Base-by-base conservation (phyloP, 345 rosid species). In the Brassica incana region DNA sequence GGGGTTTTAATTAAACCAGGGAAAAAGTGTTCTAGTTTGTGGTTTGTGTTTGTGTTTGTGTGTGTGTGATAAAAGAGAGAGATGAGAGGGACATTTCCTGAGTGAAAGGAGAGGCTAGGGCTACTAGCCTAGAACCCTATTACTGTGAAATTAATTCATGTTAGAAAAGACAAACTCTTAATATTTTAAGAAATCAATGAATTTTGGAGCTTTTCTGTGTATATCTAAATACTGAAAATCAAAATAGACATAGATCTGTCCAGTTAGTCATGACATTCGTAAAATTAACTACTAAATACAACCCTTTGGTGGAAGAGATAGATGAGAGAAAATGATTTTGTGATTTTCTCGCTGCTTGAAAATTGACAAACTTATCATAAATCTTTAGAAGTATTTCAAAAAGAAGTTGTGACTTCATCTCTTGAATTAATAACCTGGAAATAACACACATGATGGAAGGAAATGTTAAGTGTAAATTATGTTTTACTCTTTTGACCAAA, bases 31-130 rank as follows among this genome's bases (percentile, higher is more conserved):
- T 35, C 69, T 73, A 43, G 77, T 65, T 71, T 72, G 38, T 54
- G 60, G 60, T 54, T 52, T 54, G 18, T 61, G 56, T 71, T 73
- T 74, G 82, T 71, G 71, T 25, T 63, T 43, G 18, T 54, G 60
- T 54, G 61, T 54, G 61, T 54, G 61, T 10, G 10, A 60, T 64
- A 67, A 80, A 68, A 48, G 77, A 52, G 58, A 73, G 82, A 71
- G 79, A 65, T 82, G 89, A 84, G 85, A 86, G 83, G 81, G 86
- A 84, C 88, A 58, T 83, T 86, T 86, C 85, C 83, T 82, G 74
- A 43, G 75, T 77, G 52, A 81, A 65, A 69, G 71, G 76, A 75
- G 76, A 78, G 80, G 76, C 80, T 80, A 80, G 76, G 83, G 83
- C 87, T 87, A 82, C 77, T 84, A 78, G 86, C 80, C 86, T 84